phyloP scores from a whole-genome alignment of 2,329 filamentous ascomycete genomes.

The Aspergillus transmontanensis region DNA sequence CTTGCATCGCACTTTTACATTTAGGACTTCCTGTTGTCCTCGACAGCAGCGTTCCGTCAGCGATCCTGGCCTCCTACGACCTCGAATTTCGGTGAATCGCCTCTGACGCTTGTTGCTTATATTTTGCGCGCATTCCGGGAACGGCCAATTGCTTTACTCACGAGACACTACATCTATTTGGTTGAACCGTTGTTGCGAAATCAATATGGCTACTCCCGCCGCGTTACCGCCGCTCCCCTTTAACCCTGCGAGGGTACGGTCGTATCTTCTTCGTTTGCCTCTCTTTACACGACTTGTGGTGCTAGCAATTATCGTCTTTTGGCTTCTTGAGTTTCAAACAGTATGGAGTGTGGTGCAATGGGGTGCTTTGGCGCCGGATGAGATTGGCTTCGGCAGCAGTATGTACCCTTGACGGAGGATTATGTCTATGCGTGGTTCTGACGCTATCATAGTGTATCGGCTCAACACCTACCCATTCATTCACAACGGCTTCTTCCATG shows the following conservation, averaged over 20 bases:
- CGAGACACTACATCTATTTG: background rate
- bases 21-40: background rate
- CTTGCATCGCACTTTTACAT: background rate
- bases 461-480: constrained; percentile 90
- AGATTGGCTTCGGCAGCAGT: constrained; percentile 73
- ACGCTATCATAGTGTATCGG: constrained; percentile 71
- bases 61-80: background rate
- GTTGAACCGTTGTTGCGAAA: background rate
- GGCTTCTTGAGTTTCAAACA: constrained; percentile 68
- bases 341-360: constrained; percentile 74
- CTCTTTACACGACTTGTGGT: constrained; percentile 78
- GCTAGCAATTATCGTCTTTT: constrained; percentile 67
- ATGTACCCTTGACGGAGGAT: constrained; percentile 40
- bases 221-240: constrained; percentile 60
- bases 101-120: background rate
- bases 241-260: constrained; percentile 72
- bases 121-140: background rate
- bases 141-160: background rate
- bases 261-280: constrained; percentile 82
- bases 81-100: background rate
- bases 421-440: background rate
- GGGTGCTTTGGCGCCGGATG: constrained; percentile 76
- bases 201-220: constrained; percentile 49
- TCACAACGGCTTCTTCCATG: constrained; percentile 79
- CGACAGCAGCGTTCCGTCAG: background rate